Evolutionary conservation across 2,329 filamentous ascomycete species (phyloP).

Genomic region (Colletotrichum karsti): DNA sequence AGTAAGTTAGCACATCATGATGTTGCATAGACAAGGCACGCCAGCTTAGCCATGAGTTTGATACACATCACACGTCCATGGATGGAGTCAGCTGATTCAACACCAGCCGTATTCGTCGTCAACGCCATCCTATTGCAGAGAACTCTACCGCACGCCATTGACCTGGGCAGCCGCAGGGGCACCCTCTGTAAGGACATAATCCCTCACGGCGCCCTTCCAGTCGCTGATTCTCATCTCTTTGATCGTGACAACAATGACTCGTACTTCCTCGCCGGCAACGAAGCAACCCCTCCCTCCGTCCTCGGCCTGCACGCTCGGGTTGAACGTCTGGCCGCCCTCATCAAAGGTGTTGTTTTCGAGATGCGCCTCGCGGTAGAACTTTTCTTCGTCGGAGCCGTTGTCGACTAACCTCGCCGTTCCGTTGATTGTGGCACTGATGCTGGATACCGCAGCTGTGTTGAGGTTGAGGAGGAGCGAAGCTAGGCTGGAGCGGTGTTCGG

Average conservation of each 20-base stretch:
- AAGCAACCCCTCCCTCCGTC: conserved; percentile 71
- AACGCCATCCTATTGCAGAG: no score
- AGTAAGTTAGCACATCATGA: no score
- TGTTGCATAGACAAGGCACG: no score
- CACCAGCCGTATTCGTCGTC: no score
- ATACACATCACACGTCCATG: no score
- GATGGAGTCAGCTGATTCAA: no score
- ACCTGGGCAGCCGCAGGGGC: conserved; percentile 34
- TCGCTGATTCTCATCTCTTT: conserved; percentile 88
- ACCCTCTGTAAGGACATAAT: conserved; percentile 67
- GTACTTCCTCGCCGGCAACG: conserved; percentile 83
- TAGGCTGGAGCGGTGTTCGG: conserved; percentile 75
- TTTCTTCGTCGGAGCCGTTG: conserved; percentile 80
- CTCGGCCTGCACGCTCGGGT: conserved; percentile 46
- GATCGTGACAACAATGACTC: conserved; percentile 87
- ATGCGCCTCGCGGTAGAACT: conserved; percentile 84
- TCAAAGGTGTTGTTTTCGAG: conserved; percentile 93
- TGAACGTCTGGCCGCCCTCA: conserved; percentile 52
- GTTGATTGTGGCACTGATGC: conserved; percentile 93
- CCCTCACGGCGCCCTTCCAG: conserved; percentile 92
- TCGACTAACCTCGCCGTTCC: conserved; percentile 82
- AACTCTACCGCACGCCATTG: conserved; percentile 48
- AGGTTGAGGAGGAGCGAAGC: conserved; percentile 87
- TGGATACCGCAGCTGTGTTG: conserved; percentile 87
- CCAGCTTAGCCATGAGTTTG: no score